Percentiles rank a stretch among this genome's conserved stretches.
Evolutionary conservation across 2,329 filamentous ascomycete genomes (phyloP).

Genomic region (Juglanconis oblonga): DNA sequence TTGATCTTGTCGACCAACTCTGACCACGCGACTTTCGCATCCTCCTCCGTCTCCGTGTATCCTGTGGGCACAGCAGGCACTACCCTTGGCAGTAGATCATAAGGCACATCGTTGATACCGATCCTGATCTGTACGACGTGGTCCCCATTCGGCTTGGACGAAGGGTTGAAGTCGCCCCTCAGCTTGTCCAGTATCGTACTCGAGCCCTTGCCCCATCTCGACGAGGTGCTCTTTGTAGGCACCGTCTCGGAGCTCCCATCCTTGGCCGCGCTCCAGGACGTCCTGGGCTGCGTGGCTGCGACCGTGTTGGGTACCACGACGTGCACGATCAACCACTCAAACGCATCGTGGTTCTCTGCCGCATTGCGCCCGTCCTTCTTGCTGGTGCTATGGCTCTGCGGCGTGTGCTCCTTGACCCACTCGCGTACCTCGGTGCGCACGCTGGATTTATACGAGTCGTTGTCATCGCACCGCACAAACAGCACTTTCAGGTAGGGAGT

Average conservation of each 20-base stretch:
- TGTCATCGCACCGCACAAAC: conserved; percentile 89
- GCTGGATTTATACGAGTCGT: conserved; percentile 83
- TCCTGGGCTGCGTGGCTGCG: conserved; percentile 74
- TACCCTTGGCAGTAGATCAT: conserved; percentile 60
- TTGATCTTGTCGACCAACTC: conserved; percentile 87
- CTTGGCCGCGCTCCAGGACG: conserved; percentile 42
- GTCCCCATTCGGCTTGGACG: conserved; percentile 68
- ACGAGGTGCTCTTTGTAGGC: conserved; percentile 52
- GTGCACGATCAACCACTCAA: conserved; percentile 92
- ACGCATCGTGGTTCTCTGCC: conserved; percentile 93
- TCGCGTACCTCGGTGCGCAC: conserved; percentile 78
- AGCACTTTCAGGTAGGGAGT: conserved; percentile 93
- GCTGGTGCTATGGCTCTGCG: conserved; percentile 37
- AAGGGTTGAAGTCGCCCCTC: conserved; percentile 82
- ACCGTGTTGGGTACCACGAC: conserved; percentile 84
- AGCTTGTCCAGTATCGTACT: conserved; percentile 87
- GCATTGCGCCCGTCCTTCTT: conserved; percentile 55
- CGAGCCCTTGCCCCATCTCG: conserved; percentile 75
- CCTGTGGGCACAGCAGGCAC: conserved; percentile 61
- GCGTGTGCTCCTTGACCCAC: conserved; percentile 80
- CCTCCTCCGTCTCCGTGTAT: conserved; percentile 69
- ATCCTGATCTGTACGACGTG: conserved; percentile 84
- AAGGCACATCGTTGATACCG: conserved; percentile 65
- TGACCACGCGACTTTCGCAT: conserved; percentile 77
- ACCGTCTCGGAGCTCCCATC: conserved; percentile 47